These are phyloP conservation scores for Lepidium didymum DNA, from an alignment of 345 rosid genomes.

Conservation along the genomic window DNA sequence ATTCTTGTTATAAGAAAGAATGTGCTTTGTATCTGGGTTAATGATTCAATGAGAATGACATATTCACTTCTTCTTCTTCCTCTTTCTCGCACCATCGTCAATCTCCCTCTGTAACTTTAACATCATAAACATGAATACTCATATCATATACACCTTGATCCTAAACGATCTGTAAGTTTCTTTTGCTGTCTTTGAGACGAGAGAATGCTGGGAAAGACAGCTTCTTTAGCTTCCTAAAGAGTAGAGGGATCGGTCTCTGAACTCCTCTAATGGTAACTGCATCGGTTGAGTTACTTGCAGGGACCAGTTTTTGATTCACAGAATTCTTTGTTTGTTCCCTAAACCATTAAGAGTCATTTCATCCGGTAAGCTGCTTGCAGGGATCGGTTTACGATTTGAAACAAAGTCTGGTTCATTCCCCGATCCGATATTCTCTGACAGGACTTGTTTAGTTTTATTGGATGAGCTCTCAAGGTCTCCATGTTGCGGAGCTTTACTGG, in stretches of 20 bases:
- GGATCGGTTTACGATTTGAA: neutral
- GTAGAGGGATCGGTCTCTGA: neutral
- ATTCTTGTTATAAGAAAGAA: too few relatives aligned
- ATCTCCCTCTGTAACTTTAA: too few relatives aligned
- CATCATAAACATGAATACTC: neutral
- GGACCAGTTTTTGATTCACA: neutral
- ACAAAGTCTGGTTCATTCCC: neutral
- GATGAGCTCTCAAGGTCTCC: conserved; percentile 14
- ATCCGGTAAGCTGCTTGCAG: neutral
- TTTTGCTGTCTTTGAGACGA: neutral
- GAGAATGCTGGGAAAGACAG: neutral
- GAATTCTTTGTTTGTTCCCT: neutral
- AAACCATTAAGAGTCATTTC: too few relatives aligned
- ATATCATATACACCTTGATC: neutral
- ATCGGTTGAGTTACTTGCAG: neutral
- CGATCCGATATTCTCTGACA: neutral
- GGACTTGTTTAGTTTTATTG: neutral
- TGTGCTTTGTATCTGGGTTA: too few relatives aligned
- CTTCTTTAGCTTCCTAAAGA: neutral
- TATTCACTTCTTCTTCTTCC: too few relatives aligned
- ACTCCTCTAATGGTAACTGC: neutral
- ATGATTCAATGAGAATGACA: too few relatives aligned
- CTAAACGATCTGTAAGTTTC: neutral
- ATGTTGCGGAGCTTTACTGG: neutral
- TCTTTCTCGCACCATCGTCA: too few relatives aligned